Percentiles rank a stretch among this genome's conserved stretches.
Conservation (phyloP, 2,329 filamentous ascomycete genomes). For the Fusarium oligoseptatum region DNA sequence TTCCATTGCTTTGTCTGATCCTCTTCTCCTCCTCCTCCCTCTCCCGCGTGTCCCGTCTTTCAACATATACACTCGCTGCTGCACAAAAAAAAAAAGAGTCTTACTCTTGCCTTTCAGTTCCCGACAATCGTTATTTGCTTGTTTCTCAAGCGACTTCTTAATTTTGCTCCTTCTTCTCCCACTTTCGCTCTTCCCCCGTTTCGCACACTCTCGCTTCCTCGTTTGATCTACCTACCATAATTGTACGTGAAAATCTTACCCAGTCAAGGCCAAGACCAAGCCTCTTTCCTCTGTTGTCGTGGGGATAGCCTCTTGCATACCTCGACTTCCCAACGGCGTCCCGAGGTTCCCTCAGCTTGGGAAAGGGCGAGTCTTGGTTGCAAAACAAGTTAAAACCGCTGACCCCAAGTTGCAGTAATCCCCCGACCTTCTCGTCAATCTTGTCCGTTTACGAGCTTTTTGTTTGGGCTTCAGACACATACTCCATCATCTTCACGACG, state of each 20-base stretch:
- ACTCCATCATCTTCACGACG: conserved; percentile 18
- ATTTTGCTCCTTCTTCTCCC: background rate
- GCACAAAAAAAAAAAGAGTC: background rate
- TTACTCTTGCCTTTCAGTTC: conserved; percentile 11
- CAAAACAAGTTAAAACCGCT: conserved; percentile 24
- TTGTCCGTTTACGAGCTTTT: conserved; percentile 23
- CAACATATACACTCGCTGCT: conserved; percentile 29
- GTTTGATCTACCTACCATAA: conserved; percentile 6
- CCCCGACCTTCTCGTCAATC: conserved; percentile 17
- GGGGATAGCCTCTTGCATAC: conserved; percentile 28
- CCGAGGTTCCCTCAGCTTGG: conserved; percentile 3
- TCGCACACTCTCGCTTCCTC: background rate
- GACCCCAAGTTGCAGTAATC: conserved; percentile 20
- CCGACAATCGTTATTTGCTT: conserved; percentile 26
- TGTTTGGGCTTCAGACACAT: conserved; percentile 22
- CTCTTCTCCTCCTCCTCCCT: conserved; percentile 5
- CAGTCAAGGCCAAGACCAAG: background rate
- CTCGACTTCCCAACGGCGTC: conserved; percentile 22
- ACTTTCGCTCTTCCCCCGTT: conserved; percentile 10
- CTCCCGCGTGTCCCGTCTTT: conserved; percentile 21
- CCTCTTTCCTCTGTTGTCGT: conserved; percentile 29
- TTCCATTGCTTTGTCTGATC: conserved; percentile 6
- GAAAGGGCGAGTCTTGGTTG: conserved; percentile 11
- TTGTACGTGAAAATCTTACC: conserved; percentile 26
- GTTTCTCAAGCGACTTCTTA: background rate